Base-by-base conservation (phyloP, 2,329 filamentous ascomycete genomes). In the Colletotrichum cuscutae region DNA sequence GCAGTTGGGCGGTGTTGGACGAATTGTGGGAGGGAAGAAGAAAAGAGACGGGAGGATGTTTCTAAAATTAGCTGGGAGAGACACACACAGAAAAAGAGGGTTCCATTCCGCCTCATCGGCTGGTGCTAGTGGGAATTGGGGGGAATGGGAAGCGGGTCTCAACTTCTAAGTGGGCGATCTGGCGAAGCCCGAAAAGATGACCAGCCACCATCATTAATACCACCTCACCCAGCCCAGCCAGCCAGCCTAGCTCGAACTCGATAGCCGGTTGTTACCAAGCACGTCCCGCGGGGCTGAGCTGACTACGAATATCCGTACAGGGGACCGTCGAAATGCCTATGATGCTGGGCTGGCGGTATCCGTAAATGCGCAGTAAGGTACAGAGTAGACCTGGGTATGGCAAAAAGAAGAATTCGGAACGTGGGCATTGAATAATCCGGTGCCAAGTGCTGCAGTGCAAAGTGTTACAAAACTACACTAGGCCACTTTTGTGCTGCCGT, bases 141-240 rank as follows among this genome's bases (percentile, higher is more conserved):
- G 15, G 57, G 15, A 42, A 42, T 8, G 26, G 65, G 28, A 37
- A 24, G 59, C 42, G 42, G 60, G 26, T 13, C 42, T 32, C 60
- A 5, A 6, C 37, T 19, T 49, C 57, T 63, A 49, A 59, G 59
- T 72, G 66, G 65, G 65, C 59, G 65, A 65, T 70, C 66, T 72
- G 66, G 66, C 70, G 54, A 70, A 56, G 60, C 70, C 70, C 46
- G 46, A 35, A 46, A 54, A 46, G 46, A 28, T 22, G 32, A 59
- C 46, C 54, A 70, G 66, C 70, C 70, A 72, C 65, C 62, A 57
- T 26, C 32, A 65, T 49, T 72, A 57, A 58, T 19, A 72, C 58
- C 30, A 58, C 60, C 54, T 57, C 54, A 24, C 22, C n/a, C 58
- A 64, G 19, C 70, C 60, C 70, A 56, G 52, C 70, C 56, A 30